Evolutionary conservation across 345 rosid species (phyloP).

Genomic region (Eucalyptus rudis): DNA sequence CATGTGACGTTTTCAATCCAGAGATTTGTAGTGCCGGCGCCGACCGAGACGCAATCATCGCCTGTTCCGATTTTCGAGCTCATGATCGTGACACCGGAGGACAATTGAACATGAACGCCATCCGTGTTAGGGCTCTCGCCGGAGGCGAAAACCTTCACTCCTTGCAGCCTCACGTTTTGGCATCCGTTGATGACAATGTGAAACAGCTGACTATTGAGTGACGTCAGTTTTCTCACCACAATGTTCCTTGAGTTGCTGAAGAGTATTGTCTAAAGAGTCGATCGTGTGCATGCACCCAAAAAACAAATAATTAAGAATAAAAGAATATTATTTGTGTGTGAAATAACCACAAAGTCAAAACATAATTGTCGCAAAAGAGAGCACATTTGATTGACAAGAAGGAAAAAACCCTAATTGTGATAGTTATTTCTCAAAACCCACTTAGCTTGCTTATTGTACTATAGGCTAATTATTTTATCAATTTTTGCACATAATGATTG

Average conservation of each 20-base stretch:
- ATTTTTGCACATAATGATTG: background rate
- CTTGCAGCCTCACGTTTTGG: slow-evolving; percentile 32
- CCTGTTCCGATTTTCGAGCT: slow-evolving; percentile 34
- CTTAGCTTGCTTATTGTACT: background rate
- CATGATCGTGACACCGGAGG: slow-evolving; percentile 32
- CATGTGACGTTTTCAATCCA: slow-evolving; percentile 43
- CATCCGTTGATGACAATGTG: slow-evolving; percentile 59
- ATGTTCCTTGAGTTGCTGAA: slow-evolving; percentile 42
- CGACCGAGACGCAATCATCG: slow-evolving; percentile 63
- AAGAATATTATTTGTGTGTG: background rate
- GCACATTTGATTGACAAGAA: background rate
- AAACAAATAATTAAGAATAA: background rate
- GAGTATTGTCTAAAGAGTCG: slow-evolving; percentile 15
- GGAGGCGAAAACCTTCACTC: slow-evolving; percentile 31
- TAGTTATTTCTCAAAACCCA: background rate
- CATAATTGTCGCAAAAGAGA: background rate
- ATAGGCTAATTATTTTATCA: background rate
- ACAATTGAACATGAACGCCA: slow-evolving; percentile 54
- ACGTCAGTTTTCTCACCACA: slow-evolving; percentile 28
- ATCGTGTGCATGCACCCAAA: background rate
- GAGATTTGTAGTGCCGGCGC: slow-evolving; percentile 46
- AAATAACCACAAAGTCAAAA: background rate
- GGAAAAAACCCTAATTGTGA: background rate
- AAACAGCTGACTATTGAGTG: slow-evolving; percentile 51
- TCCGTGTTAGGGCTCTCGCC: slow-evolving; percentile 73